Percentiles rank a stretch among this genome's conserved stretches.
These are phyloP conservation scores for Monilinia polystroma DNA, from an alignment of 2,329 filamentous ascomycete genomes.

Conservation along the genomic window DNA sequence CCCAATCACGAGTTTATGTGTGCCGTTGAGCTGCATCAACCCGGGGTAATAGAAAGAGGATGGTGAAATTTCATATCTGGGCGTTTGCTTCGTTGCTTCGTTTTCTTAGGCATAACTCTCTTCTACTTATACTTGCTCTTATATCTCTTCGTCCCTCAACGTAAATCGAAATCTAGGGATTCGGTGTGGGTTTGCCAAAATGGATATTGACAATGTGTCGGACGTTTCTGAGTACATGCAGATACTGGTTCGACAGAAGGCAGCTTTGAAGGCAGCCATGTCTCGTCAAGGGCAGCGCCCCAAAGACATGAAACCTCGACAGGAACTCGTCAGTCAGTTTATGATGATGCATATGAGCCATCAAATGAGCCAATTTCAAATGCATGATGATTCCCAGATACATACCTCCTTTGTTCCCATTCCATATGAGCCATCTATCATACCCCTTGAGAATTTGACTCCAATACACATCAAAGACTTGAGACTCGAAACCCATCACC, in stretches of 20 bases:
- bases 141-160: background rate
- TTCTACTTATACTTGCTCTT: background rate
- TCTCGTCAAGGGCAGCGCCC: constrained; percentile 15
- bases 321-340: constrained; percentile 12
- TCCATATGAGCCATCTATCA: constrained; percentile 22
- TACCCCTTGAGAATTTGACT: constrained; percentile 27
- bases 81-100: background rate
- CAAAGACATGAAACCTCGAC: constrained; percentile 11
- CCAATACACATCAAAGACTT: constrained; percentile 36
- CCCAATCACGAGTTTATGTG: background rate
- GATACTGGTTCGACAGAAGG: constrained; percentile 7
- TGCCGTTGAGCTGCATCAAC: no score
- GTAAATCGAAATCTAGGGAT: background rate
- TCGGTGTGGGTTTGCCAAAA: background rate
- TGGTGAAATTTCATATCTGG: background rate
- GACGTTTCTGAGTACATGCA: constrained; percentile 13
- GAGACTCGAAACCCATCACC: constrained; percentile 45
- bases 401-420: constrained; percentile 21
- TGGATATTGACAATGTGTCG: constrained; percentile 24
- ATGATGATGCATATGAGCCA: background rate
- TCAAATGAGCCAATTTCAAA: background rate
- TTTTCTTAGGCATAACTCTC: background rate
- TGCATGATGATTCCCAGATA: background rate
- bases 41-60: no score
- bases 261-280: constrained; percentile 13